A percentile compares a stretch with the other conserved stretches of the same genome.
These are phyloP conservation scores for Scheffersomyces lignosus DNA, from an alignment of 805 yeast species.

Conservation along the genomic window DNA sequence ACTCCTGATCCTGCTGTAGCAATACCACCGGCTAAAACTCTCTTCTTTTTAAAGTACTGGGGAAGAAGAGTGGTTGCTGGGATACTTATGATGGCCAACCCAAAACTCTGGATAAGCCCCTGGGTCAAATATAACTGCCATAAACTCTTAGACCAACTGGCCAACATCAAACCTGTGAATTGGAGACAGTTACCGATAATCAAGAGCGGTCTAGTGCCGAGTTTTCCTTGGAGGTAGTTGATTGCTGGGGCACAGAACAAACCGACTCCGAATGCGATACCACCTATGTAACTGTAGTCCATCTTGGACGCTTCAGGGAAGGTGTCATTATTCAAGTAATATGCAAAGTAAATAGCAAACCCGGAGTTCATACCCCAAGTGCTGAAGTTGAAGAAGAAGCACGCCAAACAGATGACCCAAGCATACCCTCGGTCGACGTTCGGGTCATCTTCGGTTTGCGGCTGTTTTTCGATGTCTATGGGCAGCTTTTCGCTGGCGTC, in stretches of 20 bases:
- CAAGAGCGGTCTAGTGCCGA: slow-evolving; percentile 17
- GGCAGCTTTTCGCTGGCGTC: too few relatives aligned
- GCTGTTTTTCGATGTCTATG: slow-evolving; percentile 2
- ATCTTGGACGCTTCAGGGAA: slow-evolving; percentile 20
- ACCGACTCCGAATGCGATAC: slow-evolving; percentile 23
- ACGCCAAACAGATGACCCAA: slow-evolving; percentile 21
- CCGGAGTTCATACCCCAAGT: slow-evolving; percentile 30
- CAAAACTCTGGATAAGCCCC: slow-evolving; percentile 23
- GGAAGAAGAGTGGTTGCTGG: slow-evolving; percentile 21
- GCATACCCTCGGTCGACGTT: slow-evolving; percentile 25
- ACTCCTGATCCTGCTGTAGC: slow-evolving; percentile 24
- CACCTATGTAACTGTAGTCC: slow-evolving; percentile 25
- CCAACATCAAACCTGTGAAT: slow-evolving; percentile 21
- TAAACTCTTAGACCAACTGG: slow-evolving; percentile 16
- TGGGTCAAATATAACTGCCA: slow-evolving; percentile 27
- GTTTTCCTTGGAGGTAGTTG: slow-evolving; percentile 16
- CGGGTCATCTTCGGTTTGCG: slow-evolving; percentile 1
- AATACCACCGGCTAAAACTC: slow-evolving; percentile 19
- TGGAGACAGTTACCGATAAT: slow-evolving; percentile 19
- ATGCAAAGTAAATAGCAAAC: slow-evolving; percentile 21
- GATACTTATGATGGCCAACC: slow-evolving; percentile 20
- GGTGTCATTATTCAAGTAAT: slow-evolving; percentile 18
- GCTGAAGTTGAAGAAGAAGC: slow-evolving; percentile 20
- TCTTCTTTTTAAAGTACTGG: slow-evolving; percentile 20
- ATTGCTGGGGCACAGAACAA: slow-evolving; percentile 18